Evolutionary conservation across 495 filamentous ascomycete genomes (phyloP), one percentile per base, ranked within the genome.

Genomic region (Lophiostoma macrostomum): DNA sequence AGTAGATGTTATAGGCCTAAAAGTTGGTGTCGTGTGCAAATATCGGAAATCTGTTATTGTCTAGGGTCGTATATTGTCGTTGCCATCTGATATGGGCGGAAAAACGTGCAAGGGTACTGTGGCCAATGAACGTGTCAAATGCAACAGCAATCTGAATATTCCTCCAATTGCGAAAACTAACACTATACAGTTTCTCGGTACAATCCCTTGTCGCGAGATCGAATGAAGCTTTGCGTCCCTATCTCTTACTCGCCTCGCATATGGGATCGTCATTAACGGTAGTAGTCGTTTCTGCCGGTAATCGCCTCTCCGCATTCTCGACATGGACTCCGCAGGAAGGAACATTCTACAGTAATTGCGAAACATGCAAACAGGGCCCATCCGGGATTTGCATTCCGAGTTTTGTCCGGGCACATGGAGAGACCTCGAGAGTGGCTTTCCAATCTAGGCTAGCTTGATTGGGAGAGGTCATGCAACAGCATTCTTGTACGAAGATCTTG

Each of bases 191-290:
- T 3, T 20, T 37, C 25, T 38, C 5, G 8, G 5, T 28, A 18
- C 14, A 28, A 42, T 53, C 51, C 25, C 24, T 13, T 16, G 10
- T 22, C 19, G 37, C 23, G 51, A 55, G 20, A 42, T 55, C 51
- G 51, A 55, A 55, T 46, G 32, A 55, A 55, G 51, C 51, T 48
- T 55, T 47, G 41, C 6, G 22, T 16, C n/a, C 20, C 24, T 34
- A 22, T 7, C 19, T 46, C 27, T 47, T 22, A 34, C 8, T 16
- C 34, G 29, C 41, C 48, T 47, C 31, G 51, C 51, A 27, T 16
- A 32, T 18, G 18, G 51, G 51, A n/a, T 55, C 16, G 23, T 39
- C 16, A 47, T 47, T 47, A 11, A 13, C 27, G 20, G 19, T 23
- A 30, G 30, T 36, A 43, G 50, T 37, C 8, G 22, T 24, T 39